These are phyloP conservation scores for Stemphylium vesicarium DNA, from an alignment of 2,329 filamentous ascomycete species.

Conservation along the genomic window DNA sequence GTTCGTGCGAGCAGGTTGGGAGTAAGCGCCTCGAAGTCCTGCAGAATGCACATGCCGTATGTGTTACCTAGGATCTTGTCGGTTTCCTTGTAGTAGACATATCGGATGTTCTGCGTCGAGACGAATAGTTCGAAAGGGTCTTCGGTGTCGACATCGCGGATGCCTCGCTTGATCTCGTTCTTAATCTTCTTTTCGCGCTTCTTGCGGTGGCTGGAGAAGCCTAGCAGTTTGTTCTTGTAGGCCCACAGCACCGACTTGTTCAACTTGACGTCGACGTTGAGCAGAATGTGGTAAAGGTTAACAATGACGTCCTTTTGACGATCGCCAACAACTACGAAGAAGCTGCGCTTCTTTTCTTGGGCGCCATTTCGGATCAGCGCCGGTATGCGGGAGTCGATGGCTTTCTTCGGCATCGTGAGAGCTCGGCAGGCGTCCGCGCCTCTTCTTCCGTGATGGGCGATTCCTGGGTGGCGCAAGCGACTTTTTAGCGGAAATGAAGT, in stretches of 20 bases:
- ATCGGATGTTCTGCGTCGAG: constrained; percentile 94
- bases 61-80: constrained; percentile 98
- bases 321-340: constrained; percentile 96
- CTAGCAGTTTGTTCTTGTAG: constrained; percentile 96
- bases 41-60: constrained; percentile 96
- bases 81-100: constrained; percentile 99
- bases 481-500: background rate
- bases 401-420: constrained; percentile 49
- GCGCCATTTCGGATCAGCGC: constrained; percentile 51
- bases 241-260: constrained; percentile 98
- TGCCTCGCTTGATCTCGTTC: constrained; percentile 94
- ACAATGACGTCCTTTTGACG: constrained; percentile 96
- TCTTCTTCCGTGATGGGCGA: constrained; percentile 17
- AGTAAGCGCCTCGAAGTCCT: constrained; percentile 97
- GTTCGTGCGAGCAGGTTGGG: constrained; percentile 95
- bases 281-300: constrained; percentile 91
- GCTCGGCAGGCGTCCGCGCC: constrained; percentile 42
- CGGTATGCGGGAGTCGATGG: constrained; percentile 48
- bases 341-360: constrained; percentile 92
- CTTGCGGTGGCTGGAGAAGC: constrained; percentile 92
- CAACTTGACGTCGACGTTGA: constrained; percentile 86
- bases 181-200: constrained; percentile 99
- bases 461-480: constrained; percentile 6
- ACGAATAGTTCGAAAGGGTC: constrained; percentile 98
- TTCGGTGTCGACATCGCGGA: constrained; percentile 87